These are phyloP conservation scores for Macrolepiota albuminosa DNA, from an alignment of 768 basidiomycete species.

Conservation along the genomic window DNA sequence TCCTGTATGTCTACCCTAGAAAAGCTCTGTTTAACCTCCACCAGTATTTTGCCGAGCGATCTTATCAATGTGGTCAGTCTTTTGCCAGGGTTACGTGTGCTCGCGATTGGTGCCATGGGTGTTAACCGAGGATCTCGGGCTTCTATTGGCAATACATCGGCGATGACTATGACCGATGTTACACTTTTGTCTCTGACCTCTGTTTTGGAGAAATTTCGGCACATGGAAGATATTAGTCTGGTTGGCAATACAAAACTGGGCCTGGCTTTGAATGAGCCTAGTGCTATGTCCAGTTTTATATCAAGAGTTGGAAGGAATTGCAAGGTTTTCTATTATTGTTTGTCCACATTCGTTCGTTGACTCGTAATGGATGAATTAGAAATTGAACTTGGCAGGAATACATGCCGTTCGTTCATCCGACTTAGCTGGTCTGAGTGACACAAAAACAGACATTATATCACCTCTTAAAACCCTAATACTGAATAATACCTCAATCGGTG, in stretches of 20 bases:
- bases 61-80: slow-evolving; percentile 33
- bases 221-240: slow-evolving; percentile 51
- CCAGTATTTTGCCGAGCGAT: slow-evolving; percentile 34
- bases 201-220: slow-evolving; percentile 26
- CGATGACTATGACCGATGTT: slow-evolving; percentile 54
- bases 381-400: slow-evolving; percentile 55
- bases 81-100: slow-evolving; percentile 38
- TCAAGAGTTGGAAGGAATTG: slow-evolving; percentile 51
- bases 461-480: slow-evolving; percentile 45
- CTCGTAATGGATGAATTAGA: slow-evolving; percentile 26
- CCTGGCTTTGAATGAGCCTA: slow-evolving; percentile 23
- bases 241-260: slow-evolving; percentile 64
- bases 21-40: slow-evolving; percentile 64
- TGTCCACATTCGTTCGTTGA: background rate
- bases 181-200: slow-evolving; percentile 39
- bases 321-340: slow-evolving; percentile 33
- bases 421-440: slow-evolving; percentile 43
- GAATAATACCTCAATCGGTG: slow-evolving; percentile 60
- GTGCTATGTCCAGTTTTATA: slow-evolving; percentile 43
- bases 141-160: slow-evolving; percentile 40
- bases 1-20: slow-evolving; percentile 30
- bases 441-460: slow-evolving; percentile 26
- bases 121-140: slow-evolving; percentile 37
- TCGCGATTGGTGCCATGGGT: slow-evolving; percentile 59
- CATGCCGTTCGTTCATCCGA: slow-evolving; percentile 44